These are phyloP conservation scores for Gaultheria prostrata DNA, from an alignment of 148 eudicot species.

Conservation along the genomic window DNA sequence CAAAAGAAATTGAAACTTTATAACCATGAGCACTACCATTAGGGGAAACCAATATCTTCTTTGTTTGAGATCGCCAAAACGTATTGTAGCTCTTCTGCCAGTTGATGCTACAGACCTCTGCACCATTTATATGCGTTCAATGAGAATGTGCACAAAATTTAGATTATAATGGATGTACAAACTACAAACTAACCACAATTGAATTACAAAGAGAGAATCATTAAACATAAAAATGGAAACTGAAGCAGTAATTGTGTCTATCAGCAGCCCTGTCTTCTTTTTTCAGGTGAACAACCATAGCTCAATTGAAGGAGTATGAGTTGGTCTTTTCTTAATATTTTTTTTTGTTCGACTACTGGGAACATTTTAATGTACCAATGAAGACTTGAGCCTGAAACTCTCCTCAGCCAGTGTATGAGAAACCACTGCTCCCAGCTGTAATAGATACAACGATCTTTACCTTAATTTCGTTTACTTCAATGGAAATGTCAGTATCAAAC, in stretches of 20 bases:
- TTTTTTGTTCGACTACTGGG: not conserved
- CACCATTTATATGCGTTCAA: constrained; percentile 18
- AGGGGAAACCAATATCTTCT: constrained; percentile 95
- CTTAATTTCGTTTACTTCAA: constrained; percentile 91
- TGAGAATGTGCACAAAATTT: constrained; percentile 31
- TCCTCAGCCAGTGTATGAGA: not conserved
- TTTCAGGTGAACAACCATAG: not conserved
- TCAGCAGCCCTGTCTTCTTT: not conserved
- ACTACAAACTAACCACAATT: constrained; percentile 4
- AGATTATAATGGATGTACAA: not conserved
- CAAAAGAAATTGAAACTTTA: constrained; percentile 7
- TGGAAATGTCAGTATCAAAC: constrained; percentile 79
- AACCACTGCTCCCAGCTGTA: not conserved
- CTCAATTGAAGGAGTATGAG: constrained; percentile 7
- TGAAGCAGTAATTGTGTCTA: not conserved
- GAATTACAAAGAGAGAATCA: not conserved
- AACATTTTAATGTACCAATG: not conserved
- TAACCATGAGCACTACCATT: constrained; percentile 49
- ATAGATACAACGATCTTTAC: constrained; percentile 28
- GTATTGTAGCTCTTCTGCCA: constrained; percentile 68
- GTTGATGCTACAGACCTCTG: constrained; percentile 86
- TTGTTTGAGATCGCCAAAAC: constrained; percentile 70
- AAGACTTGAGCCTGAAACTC: not conserved
- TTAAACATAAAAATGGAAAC: not conserved
- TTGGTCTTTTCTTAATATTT: not conserved